Base-by-base conservation (phyloP, 2,329 filamentous ascomycete species). In the Xylaria sp. region DNA sequence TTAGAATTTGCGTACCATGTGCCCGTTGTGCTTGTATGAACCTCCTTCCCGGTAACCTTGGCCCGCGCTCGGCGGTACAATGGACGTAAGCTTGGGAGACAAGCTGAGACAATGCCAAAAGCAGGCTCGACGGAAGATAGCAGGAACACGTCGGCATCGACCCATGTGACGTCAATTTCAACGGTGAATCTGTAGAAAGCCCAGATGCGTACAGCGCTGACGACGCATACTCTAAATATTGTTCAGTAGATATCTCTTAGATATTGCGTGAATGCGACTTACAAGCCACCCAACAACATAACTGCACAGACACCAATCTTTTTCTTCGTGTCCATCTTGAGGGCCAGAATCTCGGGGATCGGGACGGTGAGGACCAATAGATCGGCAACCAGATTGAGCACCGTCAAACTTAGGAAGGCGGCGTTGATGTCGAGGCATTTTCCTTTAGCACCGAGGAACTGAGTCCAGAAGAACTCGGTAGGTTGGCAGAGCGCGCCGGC, bases 31-130 rank as follows among this genome's bases (percentile, higher is more conserved):
- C 55, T 58, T 25, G 57, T 53, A 35, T 57, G 42, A 23, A 51
- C 25, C 0, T 60, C 67, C 32, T 63, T 66, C 12, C 70, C 68
- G 18, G 70, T 65, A 5, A 74, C 48, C 57, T 71, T 74, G 23
- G 60, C 64, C 18, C 65, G 62, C 1, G 68, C 72, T 35, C 71
- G 69, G 32, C 82, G 65, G 77, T 79, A 71, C 8, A 79, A 68
- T 0, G 78, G 78, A 10, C 74, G 76, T 23, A 79, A 69, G 53
- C 75, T 78, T 23, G 79, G 79, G 16, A 81, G 74, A 58, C 79
- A 81, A 16, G 78, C 79, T 32, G 77, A 79, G 12, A 81, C 73
- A 60, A 81, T 79, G n/a, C 77, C 79, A 12, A 79, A 73, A 23
- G 75, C 77, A 9, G 78, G 75, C 66, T 81, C 79, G 32, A 80